Evolutionary conservation across 257 asterid species (phyloP).

Genomic region (Prunella vulgaris): DNA sequence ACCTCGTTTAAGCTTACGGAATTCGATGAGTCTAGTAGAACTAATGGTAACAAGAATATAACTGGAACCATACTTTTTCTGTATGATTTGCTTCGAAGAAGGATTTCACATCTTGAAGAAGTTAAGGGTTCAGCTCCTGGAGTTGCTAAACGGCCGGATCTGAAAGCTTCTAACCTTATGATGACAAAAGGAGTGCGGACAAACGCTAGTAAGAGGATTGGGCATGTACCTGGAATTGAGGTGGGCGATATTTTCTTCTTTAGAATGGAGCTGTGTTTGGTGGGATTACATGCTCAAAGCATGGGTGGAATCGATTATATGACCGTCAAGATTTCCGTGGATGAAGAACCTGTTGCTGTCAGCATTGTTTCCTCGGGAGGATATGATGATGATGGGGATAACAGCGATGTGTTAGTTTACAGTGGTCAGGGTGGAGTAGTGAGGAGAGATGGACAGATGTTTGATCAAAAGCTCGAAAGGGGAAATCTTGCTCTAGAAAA

Average conservation of each 20-base stretch:
- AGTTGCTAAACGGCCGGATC: slow-evolving; percentile 64
- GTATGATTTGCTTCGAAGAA: slow-evolving; percentile 64
- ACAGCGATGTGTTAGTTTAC: slow-evolving; percentile 64
- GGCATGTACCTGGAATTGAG: slow-evolving; percentile 77
- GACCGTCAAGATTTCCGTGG: slow-evolving; percentile 54
- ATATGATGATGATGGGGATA: slow-evolving; percentile 80
- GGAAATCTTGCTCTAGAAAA: slow-evolving; percentile 70
- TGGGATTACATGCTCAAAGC: slow-evolving; percentile 88
- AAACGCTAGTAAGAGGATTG: slow-evolving; percentile 57
- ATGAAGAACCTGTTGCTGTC: slow-evolving; percentile 89
- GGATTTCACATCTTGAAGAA: slow-evolving; percentile 67
- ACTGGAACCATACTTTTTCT: slow-evolving; percentile 47
- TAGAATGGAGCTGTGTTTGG: slow-evolving; percentile 84
- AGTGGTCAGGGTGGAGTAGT: slow-evolving; percentile 95
- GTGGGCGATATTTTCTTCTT: slow-evolving; percentile 87
- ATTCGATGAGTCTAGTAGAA: slow-evolving; percentile 48
- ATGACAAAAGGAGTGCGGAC: slow-evolving; percentile 73
- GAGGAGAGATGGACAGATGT: slow-evolving; percentile 79
- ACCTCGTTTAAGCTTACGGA: slow-evolving; percentile 47
- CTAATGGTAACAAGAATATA: slow-evolving; percentile 59
- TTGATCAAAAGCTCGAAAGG: slow-evolving; percentile 93
- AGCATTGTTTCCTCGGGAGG: slow-evolving; percentile 97
- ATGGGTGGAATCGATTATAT: slow-evolving; percentile 98
- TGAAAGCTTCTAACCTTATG: slow-evolving; percentile 56
- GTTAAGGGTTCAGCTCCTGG: slow-evolving; percentile 43